phyloP scores from a whole-genome alignment of 139 green algal genomes.

The Coelastrella sp. region DNA sequence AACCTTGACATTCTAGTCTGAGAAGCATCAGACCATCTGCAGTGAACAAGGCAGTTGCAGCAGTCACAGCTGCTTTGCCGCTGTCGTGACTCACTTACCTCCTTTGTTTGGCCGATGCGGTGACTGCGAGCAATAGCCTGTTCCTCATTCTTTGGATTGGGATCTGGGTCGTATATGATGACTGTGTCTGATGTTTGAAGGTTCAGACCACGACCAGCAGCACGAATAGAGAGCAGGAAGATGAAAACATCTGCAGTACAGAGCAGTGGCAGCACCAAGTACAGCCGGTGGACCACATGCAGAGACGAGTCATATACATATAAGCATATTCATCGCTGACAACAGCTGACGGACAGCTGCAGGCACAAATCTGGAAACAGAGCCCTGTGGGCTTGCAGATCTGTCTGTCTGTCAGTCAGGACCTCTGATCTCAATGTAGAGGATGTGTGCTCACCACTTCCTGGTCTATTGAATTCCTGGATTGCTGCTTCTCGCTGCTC shows the following conservation, averaged over 20 bases:
- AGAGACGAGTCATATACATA: no score
- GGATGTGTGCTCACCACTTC: slow-evolving; percentile 57
- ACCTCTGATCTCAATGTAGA: background rate
- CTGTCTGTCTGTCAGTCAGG: no score
- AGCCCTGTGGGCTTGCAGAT: no score
- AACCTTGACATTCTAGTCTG: no score
- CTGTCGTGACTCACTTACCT: slow-evolving; percentile 57
- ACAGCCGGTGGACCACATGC: no score
- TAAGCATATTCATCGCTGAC: no score
- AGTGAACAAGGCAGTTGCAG: background rate
- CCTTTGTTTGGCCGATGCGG: slow-evolving; percentile 97
- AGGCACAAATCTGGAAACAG: no score
- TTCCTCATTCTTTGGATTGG: slow-evolving; percentile 99
- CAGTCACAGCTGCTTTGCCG: no score
- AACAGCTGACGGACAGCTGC: no score
- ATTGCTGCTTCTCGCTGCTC: slow-evolving; percentile 88
- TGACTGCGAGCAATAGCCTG: slow-evolving; percentile 95
- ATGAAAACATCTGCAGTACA: slow-evolving; percentile 85
- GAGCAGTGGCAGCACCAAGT: no score
- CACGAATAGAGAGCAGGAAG: slow-evolving; percentile 96
- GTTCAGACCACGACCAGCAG: slow-evolving; percentile 94
- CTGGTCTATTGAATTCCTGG: slow-evolving; percentile 89
- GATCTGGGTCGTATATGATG: slow-evolving; percentile 98
- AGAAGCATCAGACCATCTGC: no score
- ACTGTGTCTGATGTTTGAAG: slow-evolving; percentile 96